These are phyloP conservation scores for Scutellaria baicalensis DNA, from an alignment of 257 asterid genomes.

Conservation along the genomic window DNA sequence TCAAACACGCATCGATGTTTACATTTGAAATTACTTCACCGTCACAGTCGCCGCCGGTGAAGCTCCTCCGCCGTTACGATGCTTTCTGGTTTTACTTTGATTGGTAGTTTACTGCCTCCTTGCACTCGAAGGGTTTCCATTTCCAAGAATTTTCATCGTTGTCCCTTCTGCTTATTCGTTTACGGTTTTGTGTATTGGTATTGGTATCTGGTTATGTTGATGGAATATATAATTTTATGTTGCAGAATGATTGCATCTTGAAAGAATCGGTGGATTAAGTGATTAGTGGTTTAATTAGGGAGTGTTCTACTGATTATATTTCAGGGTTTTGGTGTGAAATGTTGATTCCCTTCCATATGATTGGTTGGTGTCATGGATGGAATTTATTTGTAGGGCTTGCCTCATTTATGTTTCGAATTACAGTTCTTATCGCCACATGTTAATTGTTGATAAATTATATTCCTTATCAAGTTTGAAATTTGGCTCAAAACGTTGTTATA, in stretches of 20 bases:
- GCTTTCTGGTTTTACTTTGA: neutral
- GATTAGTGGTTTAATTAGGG: neutral
- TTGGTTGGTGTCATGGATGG: neutral
- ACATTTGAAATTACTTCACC: neutral
- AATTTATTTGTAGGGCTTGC: neutral
- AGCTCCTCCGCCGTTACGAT: neutral
- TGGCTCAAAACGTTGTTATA: too few species aligned
- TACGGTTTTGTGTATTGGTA: neutral
- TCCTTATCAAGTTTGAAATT: neutral
- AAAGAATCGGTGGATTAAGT: neutral
- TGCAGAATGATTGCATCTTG: neutral
- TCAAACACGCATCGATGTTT: neutral
- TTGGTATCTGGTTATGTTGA: neutral
- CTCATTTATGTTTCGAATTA: neutral
- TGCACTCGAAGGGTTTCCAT: neutral
- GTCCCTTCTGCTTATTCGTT: neutral
- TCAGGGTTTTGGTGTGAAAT: neutral
- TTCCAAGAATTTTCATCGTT: neutral
- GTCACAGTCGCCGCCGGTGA: neutral
- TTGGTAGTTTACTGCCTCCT: neutral
- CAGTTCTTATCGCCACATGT: neutral
- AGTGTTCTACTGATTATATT: neutral
- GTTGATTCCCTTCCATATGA: neutral
- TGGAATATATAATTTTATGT: neutral
- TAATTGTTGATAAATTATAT: neutral